A percentile compares a stretch with the other conserved stretches of the same genome.
phyloP scores from a whole-genome alignment of 306 rosid genomes.

The Cucurbita argyrosperma region DNA sequence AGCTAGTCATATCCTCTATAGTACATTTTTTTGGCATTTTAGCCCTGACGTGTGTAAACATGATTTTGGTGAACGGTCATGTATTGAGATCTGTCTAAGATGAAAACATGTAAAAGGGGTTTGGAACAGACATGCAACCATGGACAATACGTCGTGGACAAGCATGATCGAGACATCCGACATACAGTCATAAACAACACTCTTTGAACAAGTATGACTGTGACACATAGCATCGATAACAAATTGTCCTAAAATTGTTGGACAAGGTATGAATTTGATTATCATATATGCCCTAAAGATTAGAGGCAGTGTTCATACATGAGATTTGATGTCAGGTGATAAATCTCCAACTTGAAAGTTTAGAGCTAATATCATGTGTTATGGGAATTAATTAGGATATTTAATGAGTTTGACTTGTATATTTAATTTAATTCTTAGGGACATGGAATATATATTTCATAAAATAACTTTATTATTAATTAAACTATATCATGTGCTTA shows the following conservation, averaged over 20 bases:
- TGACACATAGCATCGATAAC: background rate
- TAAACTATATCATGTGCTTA: background rate
- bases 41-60: too few species aligned
- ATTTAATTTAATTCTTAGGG: background rate
- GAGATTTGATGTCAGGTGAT: constrained; percentile 3
- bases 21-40: too few species aligned
- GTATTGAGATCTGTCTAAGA: too few species aligned
- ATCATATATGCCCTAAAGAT: background rate
- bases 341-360: background rate
- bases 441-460: background rate
- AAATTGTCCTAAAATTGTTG: background rate
- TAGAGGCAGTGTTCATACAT: background rate
- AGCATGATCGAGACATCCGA: too few species aligned
- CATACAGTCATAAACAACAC: too few species aligned
- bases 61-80: too few species aligned
- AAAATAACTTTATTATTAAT: background rate
- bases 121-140: too few species aligned
- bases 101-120: too few species aligned
- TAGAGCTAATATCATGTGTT: background rate
- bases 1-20: too few species aligned
- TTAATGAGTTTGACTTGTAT: background rate
- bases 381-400: background rate
- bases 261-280: background rate
- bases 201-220: background rate
- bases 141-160: too few species aligned